These are phyloP conservation scores for Fusarium staphyleae DNA, from an alignment of 2,329 filamentous ascomycete genomes.

Conservation along the genomic window DNA sequence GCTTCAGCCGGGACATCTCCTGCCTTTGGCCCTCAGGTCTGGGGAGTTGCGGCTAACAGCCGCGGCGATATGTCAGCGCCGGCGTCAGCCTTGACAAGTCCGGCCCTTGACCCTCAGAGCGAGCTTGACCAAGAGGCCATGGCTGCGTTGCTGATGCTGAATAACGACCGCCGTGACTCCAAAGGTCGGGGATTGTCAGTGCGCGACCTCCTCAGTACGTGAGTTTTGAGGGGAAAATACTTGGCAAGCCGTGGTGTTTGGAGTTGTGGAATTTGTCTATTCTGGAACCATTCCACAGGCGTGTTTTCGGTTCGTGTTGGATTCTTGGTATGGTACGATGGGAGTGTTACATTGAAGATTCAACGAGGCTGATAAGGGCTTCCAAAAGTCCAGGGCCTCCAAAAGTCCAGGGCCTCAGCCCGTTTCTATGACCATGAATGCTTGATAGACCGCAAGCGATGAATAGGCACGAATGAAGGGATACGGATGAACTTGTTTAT, in stretches of 20 bases:
- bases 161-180: slow-evolving; percentile 71
- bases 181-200: slow-evolving; percentile 61
- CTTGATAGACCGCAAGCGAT: background rate
- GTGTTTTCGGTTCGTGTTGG: background rate
- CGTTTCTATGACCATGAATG: background rate
- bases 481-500: slow-evolving; percentile 8
- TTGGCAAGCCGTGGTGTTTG: slow-evolving; percentile 7
- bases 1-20: slow-evolving; percentile 62
- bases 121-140: slow-evolving; percentile 80
- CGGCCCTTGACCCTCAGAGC: slow-evolving; percentile 61
- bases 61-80: slow-evolving; percentile 52
- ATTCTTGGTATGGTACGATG: slow-evolving; percentile 11
- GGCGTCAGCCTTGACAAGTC: slow-evolving; percentile 65
- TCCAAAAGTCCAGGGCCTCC: background rate
- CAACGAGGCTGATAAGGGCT: background rate
- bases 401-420: background rate
- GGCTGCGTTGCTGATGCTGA: slow-evolving; percentile 86
- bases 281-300: slow-evolving; percentile 2
- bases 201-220: slow-evolving; percentile 61
- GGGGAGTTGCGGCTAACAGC: slow-evolving; percentile 45
- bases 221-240: slow-evolving; percentile 34
- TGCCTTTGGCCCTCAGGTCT: slow-evolving; percentile 61
- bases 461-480: background rate
- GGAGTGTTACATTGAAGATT: slow-evolving; percentile 15
- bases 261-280: slow-evolving; percentile 1